A percentile compares a stretch with the other conserved stretches of the same genome.
Evolutionary conservation across 2,329 filamentous ascomycete genomes (phyloP).

Genomic region (Colletotrichum neosansevieriae): DNA sequence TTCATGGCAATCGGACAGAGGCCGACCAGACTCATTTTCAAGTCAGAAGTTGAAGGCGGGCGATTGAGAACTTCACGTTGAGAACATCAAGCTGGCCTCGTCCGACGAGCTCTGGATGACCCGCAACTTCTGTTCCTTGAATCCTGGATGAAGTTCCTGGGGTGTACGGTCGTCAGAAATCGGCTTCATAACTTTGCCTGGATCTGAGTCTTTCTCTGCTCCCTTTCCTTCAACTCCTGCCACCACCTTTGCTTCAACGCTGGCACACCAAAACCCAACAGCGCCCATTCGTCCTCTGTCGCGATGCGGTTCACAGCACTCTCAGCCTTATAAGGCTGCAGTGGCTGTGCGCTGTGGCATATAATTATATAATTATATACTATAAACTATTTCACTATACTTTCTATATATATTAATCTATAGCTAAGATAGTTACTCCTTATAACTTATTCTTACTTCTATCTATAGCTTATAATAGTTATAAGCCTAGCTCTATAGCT

Average conservation of each 20-base stretch:
- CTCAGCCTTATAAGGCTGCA: too few relatives aligned
- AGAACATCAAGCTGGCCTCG: not conserved
- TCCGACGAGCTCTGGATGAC: not conserved
- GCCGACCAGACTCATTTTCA: not conserved
- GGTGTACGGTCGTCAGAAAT: not conserved
- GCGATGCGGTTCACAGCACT: too few relatives aligned
- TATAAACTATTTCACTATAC: too few relatives aligned
- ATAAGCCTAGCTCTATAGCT: too few relatives aligned
- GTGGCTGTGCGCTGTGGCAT: too few relatives aligned
- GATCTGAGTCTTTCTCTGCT: constrained; percentile 37
- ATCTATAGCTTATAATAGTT: too few relatives aligned
- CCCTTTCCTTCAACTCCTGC: constrained; percentile 45
- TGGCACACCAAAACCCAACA: constrained; percentile 48
- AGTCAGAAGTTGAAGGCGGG: not conserved
- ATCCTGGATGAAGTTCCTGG: not conserved
- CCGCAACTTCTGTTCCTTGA: not conserved
- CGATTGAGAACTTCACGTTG: not conserved
- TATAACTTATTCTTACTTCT: too few relatives aligned
- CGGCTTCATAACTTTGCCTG: constrained; percentile 9
- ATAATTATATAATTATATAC: too few relatives aligned
- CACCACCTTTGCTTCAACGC: constrained; percentile 47
- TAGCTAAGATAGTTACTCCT: too few relatives aligned
- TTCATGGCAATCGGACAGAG: not conserved
- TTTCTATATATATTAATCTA: too few relatives aligned
- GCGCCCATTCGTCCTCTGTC: constrained; percentile 53